Conservation (phyloP, 1,284 basidiomycete species). For the Gomphus bonarii region DNA sequence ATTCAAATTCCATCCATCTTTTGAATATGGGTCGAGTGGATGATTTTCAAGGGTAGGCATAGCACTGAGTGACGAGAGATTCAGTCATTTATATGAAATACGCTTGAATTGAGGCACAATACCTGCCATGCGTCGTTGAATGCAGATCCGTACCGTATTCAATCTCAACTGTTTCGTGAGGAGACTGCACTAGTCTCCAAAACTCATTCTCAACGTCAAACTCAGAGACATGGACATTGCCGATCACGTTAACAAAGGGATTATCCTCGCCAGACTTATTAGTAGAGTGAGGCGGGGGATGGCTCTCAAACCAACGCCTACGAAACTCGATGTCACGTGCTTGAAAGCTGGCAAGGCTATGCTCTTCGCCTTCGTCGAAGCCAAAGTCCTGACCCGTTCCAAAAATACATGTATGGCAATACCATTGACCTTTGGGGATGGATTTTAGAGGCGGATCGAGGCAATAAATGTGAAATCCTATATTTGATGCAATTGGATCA, state of each 20-base stretch:
- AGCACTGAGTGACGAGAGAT: conserved; percentile 45
- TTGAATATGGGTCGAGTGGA: conserved; percentile 78
- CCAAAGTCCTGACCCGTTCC: conserved; percentile 97
- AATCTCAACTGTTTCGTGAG: conserved; percentile 89
- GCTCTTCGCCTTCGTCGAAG: conserved; percentile 97
- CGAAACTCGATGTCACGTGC: conserved; percentile 86
- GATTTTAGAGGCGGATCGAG: conserved; percentile 80
- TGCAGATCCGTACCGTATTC: conserved; percentile 99
- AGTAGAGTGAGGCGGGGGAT: conserved; percentile 40
- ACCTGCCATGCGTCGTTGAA: conserved; percentile 96
- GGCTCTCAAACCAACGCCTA: conserved; percentile 76
- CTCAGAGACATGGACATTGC: conserved; percentile 67
- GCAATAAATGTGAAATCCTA: conserved; percentile 95
- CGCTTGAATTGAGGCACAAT: conserved; percentile 16
- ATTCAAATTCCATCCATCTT: conserved; percentile 96
- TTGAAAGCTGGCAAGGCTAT: conserved; percentile 87
- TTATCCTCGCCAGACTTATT: conserved; percentile 24
- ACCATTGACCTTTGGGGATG: conserved; percentile 94
- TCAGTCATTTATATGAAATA: neutral
- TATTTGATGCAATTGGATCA: neutral
- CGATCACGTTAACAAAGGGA: conserved; percentile 47
- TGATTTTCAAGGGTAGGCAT: conserved; percentile 93
- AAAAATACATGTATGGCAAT: conserved; percentile 87
- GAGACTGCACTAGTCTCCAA: conserved; percentile 90
- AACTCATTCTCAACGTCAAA: conserved; percentile 93